Conservation (phyloP, 257 asterid genomes). For the Gentiana macrophylla region DNA sequence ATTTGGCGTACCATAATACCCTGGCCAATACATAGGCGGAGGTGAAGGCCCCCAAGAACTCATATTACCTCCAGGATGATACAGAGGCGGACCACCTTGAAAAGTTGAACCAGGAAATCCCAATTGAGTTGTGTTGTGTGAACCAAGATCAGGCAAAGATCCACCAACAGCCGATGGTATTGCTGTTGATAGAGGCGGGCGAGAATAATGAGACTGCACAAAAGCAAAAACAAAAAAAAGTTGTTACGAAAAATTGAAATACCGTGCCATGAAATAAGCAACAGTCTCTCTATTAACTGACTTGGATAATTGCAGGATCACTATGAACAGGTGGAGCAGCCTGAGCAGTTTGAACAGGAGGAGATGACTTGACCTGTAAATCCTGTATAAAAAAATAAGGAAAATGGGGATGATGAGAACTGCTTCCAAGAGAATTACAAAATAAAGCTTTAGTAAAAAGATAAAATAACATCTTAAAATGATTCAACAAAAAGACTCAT, state of each 20-base stretch:
- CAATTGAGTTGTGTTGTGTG: conserved; percentile 47
- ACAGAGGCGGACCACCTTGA: conserved; percentile 65
- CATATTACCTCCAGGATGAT: conserved; percentile 87
- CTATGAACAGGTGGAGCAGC: conserved; percentile 46
- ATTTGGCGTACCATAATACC: conserved; percentile 76
- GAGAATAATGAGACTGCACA: conserved; percentile 89
- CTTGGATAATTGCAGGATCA: conserved; percentile 99
- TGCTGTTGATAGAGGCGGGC: conserved; percentile 50
- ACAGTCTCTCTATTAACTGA: conserved; percentile 16
- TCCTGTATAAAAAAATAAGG: conserved; percentile 43
- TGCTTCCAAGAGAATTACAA: neutral
- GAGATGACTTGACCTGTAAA: conserved; percentile 88
- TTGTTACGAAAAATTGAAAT: conserved; percentile 11
- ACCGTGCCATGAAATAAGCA: conserved; percentile 8
- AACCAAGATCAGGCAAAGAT: conserved; percentile 39
- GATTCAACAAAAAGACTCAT: neutral
- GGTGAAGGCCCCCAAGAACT: conserved; percentile 74
- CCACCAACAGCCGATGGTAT: conserved; percentile 53
- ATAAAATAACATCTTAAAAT: neutral
- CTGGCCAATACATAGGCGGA: conserved; percentile 93
- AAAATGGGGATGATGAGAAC: conserved; percentile 1
- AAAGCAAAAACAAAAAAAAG: conserved; percentile 27
- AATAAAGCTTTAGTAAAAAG: neutral
- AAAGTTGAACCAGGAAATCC: conserved; percentile 55
- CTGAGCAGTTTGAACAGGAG: conserved; percentile 68